These are phyloP conservation scores for Coemansia erecta DNA, from an alignment of 192 early-diverging fungal species.

Conservation along the genomic window DNA sequence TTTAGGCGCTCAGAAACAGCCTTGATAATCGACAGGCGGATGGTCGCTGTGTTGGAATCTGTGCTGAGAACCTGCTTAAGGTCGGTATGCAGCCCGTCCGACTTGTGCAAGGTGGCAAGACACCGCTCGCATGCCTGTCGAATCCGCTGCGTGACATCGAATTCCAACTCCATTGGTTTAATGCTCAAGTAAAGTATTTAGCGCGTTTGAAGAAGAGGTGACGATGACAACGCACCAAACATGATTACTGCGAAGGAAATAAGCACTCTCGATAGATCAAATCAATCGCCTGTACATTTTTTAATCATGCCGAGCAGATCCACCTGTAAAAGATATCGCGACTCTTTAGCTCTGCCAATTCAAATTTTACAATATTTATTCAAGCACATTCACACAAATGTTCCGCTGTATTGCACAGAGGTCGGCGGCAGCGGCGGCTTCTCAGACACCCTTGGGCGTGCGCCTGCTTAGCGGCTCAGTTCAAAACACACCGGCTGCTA, in stretches of 20 bases:
- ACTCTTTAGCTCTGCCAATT: not conserved
- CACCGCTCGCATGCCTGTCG: slow-evolving; percentile 22
- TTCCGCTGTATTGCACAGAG: not conserved
- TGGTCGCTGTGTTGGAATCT: slow-evolving; percentile 3
- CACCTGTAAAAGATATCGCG: no score
- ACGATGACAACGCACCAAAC: no score
- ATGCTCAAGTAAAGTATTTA: no score
- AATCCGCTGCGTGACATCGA: slow-evolving; percentile 20
- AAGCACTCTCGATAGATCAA: no score
- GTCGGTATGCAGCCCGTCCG: not conserved
- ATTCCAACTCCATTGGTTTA: not conserved
- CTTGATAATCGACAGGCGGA: slow-evolving; percentile 21
- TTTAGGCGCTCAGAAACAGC: slow-evolving; percentile 17
- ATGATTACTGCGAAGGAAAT: no score
- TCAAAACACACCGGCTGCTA: slow-evolving; percentile 11
- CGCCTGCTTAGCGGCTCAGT: slow-evolving; percentile 18
- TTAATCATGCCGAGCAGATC: no score
- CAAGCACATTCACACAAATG: not conserved
- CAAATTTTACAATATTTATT: not conserved
- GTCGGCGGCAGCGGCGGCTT: not conserved
- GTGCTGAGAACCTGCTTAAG: slow-evolving; percentile 3
- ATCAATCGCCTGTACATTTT: no score
- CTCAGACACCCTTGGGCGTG: not conserved
- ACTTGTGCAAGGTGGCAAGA: slow-evolving; percentile 4
- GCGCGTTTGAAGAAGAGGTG: no score